Evolutionary conservation across 495 filamentous ascomycete genomes (phyloP).

Genomic region (Aspergillus heteromorphus): DNA sequence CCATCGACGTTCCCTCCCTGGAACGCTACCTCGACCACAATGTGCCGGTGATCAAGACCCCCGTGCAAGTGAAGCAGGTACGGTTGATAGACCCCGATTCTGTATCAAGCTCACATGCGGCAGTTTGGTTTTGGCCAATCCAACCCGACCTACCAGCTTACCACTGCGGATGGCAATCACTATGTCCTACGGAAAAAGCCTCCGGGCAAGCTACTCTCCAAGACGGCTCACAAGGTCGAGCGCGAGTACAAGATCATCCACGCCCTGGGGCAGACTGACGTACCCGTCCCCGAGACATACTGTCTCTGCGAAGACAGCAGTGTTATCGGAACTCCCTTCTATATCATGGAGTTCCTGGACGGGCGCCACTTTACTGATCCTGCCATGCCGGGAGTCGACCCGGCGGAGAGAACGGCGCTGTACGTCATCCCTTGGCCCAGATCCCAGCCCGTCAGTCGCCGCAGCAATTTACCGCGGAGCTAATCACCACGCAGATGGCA

Average conservation of each 20-base stretch:
- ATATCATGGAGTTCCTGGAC: constrained; percentile 92
- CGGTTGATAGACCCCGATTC: not conserved
- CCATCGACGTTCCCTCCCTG: constrained; percentile 72
- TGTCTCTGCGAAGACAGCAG: constrained; percentile 76
- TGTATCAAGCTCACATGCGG: not conserved
- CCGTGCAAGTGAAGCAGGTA: constrained; percentile 86
- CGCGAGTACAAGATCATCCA: constrained; percentile 88
- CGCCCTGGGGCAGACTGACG: constrained; percentile 70
- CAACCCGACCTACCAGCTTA: constrained; percentile 93
- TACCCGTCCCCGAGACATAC: constrained; percentile 80
- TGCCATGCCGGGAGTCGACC: constrained; percentile 65
- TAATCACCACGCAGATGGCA: constrained; percentile 56
- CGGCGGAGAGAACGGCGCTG: constrained; percentile 66
- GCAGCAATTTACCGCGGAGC: not conserved
- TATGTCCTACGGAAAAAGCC: constrained; percentile 96
- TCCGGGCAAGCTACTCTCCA: constrained; percentile 82
- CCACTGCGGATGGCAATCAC: constrained; percentile 54
- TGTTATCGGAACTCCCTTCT: constrained; percentile 87
- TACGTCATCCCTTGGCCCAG: constrained; percentile 21
- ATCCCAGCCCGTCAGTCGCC: not conserved
- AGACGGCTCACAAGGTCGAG: constrained; percentile 92
- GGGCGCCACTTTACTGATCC: constrained; percentile 90
- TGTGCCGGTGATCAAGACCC: constrained; percentile 73
- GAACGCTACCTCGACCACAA: constrained; percentile 69
- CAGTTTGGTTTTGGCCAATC: constrained; percentile 97